Conservation (phyloP, 768 basidiomycete genomes). For the Boletus patriciae region DNA sequence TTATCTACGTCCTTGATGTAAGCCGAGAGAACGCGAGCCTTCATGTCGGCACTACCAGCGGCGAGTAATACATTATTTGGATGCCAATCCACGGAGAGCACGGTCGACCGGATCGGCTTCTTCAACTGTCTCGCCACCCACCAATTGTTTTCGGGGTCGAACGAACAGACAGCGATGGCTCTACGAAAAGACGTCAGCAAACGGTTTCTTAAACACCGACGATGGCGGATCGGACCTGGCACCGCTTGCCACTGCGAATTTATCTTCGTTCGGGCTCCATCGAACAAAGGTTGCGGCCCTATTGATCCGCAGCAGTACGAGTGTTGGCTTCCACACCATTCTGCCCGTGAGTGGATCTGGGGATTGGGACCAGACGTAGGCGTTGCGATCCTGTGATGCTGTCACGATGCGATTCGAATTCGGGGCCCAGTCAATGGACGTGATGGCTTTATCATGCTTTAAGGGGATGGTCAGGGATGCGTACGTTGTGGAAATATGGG, state of each 20-base stretch:
- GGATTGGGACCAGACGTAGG: conserved; percentile 94
- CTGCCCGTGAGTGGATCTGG: conserved; percentile 71
- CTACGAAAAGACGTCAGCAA: conserved; percentile 38
- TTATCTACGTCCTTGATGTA: conserved; percentile 98
- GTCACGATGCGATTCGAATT: conserved; percentile 97
- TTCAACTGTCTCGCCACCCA: conserved; percentile 97
- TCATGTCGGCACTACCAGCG: conserved; percentile 96
- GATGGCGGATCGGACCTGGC: conserved; percentile 58
- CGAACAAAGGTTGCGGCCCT: conserved; percentile 92
- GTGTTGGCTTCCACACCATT: conserved; percentile 87
- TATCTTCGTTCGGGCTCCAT: conserved; percentile 98
- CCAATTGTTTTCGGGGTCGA: conserved; percentile 98
- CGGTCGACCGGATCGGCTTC: conserved; percentile 96
- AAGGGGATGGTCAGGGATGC: background rate
- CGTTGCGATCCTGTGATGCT: conserved; percentile 97
- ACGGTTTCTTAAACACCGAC: background rate
- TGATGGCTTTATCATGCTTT: conserved; percentile 98
- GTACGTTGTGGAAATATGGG: background rate
- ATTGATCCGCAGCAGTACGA: conserved; percentile 95
- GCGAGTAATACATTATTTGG: conserved; percentile 98
- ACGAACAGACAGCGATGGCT: conserved; percentile 94
- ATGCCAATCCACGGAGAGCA: conserved; percentile 95
- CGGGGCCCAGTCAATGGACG: conserved; percentile 98
- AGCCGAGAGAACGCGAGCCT: conserved; percentile 95
- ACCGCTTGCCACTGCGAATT: conserved; percentile 97